Conservation (phyloP, 163 green algal species). For the Volvox carteri region DNA sequence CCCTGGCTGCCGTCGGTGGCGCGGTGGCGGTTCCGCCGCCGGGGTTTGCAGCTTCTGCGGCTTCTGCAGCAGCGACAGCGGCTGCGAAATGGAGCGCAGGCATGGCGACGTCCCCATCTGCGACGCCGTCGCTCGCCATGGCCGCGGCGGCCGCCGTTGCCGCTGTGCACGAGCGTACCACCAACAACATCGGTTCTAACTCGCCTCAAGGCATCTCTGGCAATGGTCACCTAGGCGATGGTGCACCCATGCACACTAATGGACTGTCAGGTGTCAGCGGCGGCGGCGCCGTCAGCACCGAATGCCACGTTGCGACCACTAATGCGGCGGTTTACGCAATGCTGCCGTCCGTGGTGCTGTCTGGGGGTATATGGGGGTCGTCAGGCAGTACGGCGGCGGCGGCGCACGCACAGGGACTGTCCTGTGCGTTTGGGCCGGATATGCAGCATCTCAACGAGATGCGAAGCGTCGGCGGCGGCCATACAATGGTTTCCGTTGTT, state of each 20-base stretch:
- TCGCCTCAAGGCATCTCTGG: background rate
- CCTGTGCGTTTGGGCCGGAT: too few relatives aligned
- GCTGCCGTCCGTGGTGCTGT: slow-evolving; percentile 35
- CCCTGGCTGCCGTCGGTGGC: background rate
- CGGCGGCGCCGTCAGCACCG: too few relatives aligned
- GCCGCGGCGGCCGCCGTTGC: slow-evolving; percentile 5
- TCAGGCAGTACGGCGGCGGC: background rate
- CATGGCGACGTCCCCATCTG: background rate
- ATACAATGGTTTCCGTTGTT: too few relatives aligned
- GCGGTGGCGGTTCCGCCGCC: too few relatives aligned
- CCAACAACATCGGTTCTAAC: background rate
- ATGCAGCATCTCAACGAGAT: too few relatives aligned
- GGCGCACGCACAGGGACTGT: background rate
- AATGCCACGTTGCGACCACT: background rate
- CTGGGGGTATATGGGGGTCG: background rate
- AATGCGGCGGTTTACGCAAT: slow-evolving; percentile 14
- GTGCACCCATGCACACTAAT: background rate
- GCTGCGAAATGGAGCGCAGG: background rate
- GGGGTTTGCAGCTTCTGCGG: too few relatives aligned
- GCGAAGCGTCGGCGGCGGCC: too few relatives aligned
- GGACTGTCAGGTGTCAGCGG: background rate
- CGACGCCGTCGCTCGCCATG: background rate
- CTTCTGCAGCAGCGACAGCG: background rate
- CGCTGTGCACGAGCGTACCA: background rate
- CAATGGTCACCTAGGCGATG: background rate